Conservation (phyloP, 257 asterid species). For the Mitragyna speciosa region DNA sequence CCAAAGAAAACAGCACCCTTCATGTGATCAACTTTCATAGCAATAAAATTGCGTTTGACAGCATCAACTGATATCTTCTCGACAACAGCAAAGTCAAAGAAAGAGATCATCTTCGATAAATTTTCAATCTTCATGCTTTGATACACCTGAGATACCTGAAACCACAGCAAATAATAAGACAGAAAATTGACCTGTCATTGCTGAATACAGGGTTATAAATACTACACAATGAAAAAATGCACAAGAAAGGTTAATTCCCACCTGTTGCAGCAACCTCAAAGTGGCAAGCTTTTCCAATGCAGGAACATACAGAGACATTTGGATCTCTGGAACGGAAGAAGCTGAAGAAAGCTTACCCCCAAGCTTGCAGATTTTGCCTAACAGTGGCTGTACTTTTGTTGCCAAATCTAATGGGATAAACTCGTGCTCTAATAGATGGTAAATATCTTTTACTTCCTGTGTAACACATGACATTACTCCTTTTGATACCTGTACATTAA, state of each 20-base stretch:
- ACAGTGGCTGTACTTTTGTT: conserved; percentile 63
- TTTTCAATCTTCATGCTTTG: conserved; percentile 70
- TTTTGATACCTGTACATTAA: conserved; percentile 56
- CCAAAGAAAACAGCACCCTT: conserved; percentile 80
- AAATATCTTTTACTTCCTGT: conserved; percentile 87
- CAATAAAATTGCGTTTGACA: conserved; percentile 61
- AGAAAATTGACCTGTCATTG: conserved; percentile 1
- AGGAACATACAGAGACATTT: conserved; percentile 62
- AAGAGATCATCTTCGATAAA: conserved; percentile 64
- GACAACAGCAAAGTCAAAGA: conserved; percentile 64
- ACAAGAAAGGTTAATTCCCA: conserved; percentile 19
- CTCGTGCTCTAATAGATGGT: conserved; percentile 66
- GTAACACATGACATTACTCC: conserved; percentile 88
- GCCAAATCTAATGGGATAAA: conserved; percentile 70
- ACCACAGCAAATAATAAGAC: conserved; percentile 11
- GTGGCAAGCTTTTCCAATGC: conserved; percentile 80
- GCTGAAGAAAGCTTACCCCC: conserved; percentile 78
- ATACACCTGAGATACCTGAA: conserved; percentile 86
- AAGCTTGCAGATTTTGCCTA: conserved; percentile 66
- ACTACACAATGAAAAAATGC: conserved; percentile 3
- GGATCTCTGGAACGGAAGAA: conserved; percentile 71
- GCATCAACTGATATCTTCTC: conserved; percentile 94
- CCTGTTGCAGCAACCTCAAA: conserved; percentile 87
- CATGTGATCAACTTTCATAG: conserved; percentile 74
- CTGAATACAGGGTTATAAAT: neutral